These are phyloP conservation scores for Beauveria rudraprayagi DNA, from an alignment of 2,329 filamentous ascomycete genomes.

Conservation along the genomic window DNA sequence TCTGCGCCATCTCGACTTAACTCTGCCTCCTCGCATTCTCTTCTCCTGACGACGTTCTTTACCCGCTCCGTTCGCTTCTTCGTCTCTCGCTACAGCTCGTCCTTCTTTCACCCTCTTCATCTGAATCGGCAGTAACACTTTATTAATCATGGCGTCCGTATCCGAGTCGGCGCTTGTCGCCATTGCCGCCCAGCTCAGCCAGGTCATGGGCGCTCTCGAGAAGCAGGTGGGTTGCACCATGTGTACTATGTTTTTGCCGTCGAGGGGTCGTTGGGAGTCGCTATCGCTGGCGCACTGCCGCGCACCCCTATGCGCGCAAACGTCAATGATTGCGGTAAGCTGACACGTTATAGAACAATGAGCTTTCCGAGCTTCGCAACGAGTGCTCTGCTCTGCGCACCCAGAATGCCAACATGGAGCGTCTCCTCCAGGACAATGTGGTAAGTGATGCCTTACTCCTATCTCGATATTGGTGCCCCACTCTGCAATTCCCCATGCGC, in stretches of 20 bases:
- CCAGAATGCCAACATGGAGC: conserved; percentile 18
- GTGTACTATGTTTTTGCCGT: conserved; percentile 1
- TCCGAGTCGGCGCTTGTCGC: conserved; percentile 11
- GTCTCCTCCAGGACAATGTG: conserved; percentile 17
- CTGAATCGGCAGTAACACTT: neutral
- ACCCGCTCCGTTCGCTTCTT: conserved; percentile 4
- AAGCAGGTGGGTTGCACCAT: conserved; percentile 11
- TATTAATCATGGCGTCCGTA: conserved; percentile 11
- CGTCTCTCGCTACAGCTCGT: conserved; percentile 9
- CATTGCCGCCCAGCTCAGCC: conserved; percentile 12
- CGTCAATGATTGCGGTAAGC: neutral
- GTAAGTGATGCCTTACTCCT: conserved; percentile 12
- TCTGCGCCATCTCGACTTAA: conserved; percentile 1
- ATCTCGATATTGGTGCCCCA: neutral
- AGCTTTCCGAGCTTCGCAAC: conserved; percentile 17
- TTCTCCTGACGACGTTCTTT: conserved; percentile 10
- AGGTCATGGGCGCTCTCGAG: conserved; percentile 12
- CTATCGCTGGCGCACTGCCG: neutral
- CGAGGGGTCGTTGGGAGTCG: neutral
- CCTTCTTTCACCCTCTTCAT: conserved; percentile 4
- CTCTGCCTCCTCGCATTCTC: conserved; percentile 5
- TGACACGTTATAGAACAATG: conserved; percentile 15
- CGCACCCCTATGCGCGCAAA: neutral
- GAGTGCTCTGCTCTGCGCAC: conserved; percentile 19
- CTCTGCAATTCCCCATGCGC: neutral